Evolutionary conservation across 2,329 filamentous ascomycete species (phyloP), one percentile per base, ranked within the genome.

Genomic region (Epichloe sibirici): DNA sequence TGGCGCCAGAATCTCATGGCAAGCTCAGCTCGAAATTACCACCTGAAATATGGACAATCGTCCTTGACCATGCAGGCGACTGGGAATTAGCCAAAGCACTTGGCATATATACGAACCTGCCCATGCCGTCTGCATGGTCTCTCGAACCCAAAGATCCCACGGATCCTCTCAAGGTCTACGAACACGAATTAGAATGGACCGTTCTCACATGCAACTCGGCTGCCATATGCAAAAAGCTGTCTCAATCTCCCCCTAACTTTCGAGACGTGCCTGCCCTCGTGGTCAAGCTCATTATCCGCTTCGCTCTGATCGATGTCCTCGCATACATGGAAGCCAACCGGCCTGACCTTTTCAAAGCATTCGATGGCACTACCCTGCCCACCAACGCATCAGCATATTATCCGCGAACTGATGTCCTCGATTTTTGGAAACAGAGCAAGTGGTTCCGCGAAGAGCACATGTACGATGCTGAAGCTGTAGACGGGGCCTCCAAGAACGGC

Each of bases 211-310:
- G 83, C 51, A 80, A 82, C 38, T 78, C 87, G 5, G 68, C 77
- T 0, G 81, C 84, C 37, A 84, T 95, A 56, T 88, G 88, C 64
- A 79, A 81, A 50, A 83, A 88, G 61, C 77, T 95, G 42, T 79
- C 85, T 6, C 69, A 80, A 39, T 85, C 87, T 17, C 83, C 86
- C 0, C 81, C 85, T 37, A 81, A 81, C 28, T 85, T 88, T 58
- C 72, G 73, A 57, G 75, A 85, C 57, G 75, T 96, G 12, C 93
- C 90, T 0, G 85, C 85, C 2, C 74, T 94, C 1, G 87, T 88
- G 39, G 86, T 93, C 56, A 90, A 90, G 62, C 79, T 95, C 42
- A 90, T 95, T 59, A 89, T 96, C 72, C 90, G 93, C 58, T 96
- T 96, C 65, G 87, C 85, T 43, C 83, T 91, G 59, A 86, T 85